Evolutionary conservation across 2,329 filamentous ascomycete species (phyloP).

Genomic region (Pseudogymnoascus sp.): DNA sequence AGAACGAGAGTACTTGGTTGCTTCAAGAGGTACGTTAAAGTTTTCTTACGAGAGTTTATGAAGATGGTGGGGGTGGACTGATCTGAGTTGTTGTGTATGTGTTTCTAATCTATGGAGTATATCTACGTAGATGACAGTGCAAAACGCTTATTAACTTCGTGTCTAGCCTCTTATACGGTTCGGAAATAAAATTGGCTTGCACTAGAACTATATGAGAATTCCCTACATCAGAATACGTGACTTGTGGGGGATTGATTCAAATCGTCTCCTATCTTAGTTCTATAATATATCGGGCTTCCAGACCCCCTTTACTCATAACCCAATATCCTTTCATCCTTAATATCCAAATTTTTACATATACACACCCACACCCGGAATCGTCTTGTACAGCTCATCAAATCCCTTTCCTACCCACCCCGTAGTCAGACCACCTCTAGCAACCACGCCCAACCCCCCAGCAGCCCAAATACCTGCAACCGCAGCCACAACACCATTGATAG

Average conservation of each 20-base stretch:
- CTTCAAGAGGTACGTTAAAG: too few species aligned
- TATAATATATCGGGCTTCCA: neutral
- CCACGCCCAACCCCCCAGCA: constrained; percentile 67
- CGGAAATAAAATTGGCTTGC: too few species aligned
- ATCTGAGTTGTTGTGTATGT: too few species aligned
- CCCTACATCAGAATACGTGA: too few species aligned
- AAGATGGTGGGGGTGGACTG: too few species aligned
- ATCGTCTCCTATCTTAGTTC: neutral
- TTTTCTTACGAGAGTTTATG: too few species aligned
- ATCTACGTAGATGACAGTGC: too few species aligned
- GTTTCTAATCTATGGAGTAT: too few species aligned
- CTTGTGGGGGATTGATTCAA: neutral
- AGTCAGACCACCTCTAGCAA: constrained; percentile 61
- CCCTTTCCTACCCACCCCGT: constrained; percentile 71
- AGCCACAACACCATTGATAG: constrained; percentile 56
- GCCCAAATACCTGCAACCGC: constrained; percentile 64
- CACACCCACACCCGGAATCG: constrained; percentile 46
- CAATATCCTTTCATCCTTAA: neutral
- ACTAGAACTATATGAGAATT: too few species aligned
- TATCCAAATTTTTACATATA: constrained; percentile 33
- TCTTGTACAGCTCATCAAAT: constrained; percentile 66
- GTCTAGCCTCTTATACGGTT: too few species aligned
- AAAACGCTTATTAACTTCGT: too few species aligned
- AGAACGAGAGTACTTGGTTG: too few species aligned
- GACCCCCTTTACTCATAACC: neutral